phyloP scores from a whole-genome alignment of 345 rosid species.

The Leavenworthia alabamica region DNA sequence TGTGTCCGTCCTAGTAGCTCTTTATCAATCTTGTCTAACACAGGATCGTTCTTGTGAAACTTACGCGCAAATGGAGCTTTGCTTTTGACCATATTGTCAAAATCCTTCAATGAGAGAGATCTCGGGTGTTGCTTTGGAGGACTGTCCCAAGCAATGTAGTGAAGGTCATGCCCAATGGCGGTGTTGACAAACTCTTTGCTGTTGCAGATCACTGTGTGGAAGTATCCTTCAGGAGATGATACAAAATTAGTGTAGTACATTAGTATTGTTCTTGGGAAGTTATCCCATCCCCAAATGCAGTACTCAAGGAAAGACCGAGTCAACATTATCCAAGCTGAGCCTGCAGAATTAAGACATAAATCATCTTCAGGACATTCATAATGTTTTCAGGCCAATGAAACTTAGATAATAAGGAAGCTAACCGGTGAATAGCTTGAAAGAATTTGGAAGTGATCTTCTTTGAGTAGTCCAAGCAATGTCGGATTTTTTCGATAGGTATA shows the following conservation, averaged over 20 bases:
- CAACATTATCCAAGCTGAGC: conserved; percentile 86
- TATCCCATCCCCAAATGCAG: conserved; percentile 90
- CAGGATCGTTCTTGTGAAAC: conserved; percentile 68
- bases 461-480: conserved; percentile 79
- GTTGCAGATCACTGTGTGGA: conserved; percentile 85
- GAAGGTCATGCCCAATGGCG: conserved; percentile 75
- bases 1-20: conserved; percentile 58
- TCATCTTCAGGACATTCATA: background rate
- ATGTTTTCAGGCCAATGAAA: background rate
- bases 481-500: conserved; percentile 80
- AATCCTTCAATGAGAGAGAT: conserved; percentile 57
- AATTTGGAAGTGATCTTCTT: conserved; percentile 73
- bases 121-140: conserved; percentile 96
- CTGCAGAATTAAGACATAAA: conserved; percentile 34
- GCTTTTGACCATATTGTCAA: conserved; percentile 71
- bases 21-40: conserved; percentile 71
- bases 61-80: too few species aligned
- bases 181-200: conserved; percentile 52
- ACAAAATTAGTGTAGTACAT: conserved; percentile 82
- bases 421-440: conserved; percentile 91
- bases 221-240: conserved; percentile 96
- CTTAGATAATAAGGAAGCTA: conserved; percentile 9
- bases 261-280: conserved; percentile 69
- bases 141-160: conserved; percentile 92
- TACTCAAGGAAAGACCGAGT: conserved; percentile 67